A percentile compares a stretch with the other conserved stretches of the same genome.
phyloP scores from a whole-genome alignment of 495 filamentous ascomycete genomes.

The Penicillium cosmopolitanum region DNA sequence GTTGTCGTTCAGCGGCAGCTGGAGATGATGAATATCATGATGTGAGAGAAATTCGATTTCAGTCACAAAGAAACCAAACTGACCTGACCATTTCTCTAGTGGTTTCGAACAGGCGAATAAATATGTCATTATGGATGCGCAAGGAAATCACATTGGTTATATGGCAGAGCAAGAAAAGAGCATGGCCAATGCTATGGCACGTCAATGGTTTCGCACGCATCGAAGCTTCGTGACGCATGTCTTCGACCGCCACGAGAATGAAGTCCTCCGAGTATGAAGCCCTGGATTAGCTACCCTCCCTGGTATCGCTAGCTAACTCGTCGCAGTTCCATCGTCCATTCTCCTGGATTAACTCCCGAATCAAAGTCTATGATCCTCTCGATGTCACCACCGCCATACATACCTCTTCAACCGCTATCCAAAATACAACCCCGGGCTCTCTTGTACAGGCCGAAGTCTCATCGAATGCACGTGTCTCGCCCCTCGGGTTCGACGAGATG shows the following conservation, averaged over 20 bases:
- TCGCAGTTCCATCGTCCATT: constrained; percentile 68
- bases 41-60: constrained; percentile 37
- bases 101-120: constrained; percentile 76
- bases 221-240: constrained; percentile 72
- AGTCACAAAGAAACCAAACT: background rate
- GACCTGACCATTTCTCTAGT: constrained; percentile 24
- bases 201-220: constrained; percentile 69
- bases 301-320: constrained; percentile 4
- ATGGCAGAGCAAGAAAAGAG: constrained; percentile 70
- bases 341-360: constrained; percentile 67
- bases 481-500: constrained; percentile 58
- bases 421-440: constrained; percentile 44
- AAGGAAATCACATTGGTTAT: constrained; percentile 69
- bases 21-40: constrained; percentile 71
- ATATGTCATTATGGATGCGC: constrained; percentile 73
- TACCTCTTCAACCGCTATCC: constrained; percentile 48
- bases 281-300: background rate
- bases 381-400: constrained; percentile 33
- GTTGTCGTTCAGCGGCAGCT: constrained; percentile 68
- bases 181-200: constrained; percentile 57
- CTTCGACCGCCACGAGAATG: constrained; percentile 66
- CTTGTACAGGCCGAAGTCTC: constrained; percentile 40
- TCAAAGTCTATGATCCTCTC: constrained; percentile 65
- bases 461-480: constrained; percentile 54
- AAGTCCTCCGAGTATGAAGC: constrained; percentile 61